Percentiles rank a stretch among this genome's conserved stretches.
Conservation (phyloP, 495 filamentous ascomycete genomes). For the Talaromyces thailandensis region DNA sequence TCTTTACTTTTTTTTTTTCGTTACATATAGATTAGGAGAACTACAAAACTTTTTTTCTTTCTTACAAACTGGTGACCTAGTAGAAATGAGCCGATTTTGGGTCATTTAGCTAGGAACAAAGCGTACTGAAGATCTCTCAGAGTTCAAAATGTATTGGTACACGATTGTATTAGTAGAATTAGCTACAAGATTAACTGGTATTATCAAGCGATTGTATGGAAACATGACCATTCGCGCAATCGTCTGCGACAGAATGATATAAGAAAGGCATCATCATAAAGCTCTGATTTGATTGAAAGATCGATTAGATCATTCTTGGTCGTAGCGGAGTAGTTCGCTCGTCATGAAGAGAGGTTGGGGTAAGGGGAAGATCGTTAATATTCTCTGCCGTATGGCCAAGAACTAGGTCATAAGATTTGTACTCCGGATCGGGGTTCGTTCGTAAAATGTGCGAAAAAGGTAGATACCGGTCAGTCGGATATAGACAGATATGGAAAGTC, state of each 20-base stretch:
- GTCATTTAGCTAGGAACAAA: too few species aligned
- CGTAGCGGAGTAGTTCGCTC: not conserved
- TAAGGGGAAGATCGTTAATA: not conserved
- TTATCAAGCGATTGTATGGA: not conserved
- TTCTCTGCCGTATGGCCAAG: not conserved
- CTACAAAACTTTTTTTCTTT: not conserved
- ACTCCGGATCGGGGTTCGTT: not conserved
- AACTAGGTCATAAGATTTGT: not conserved
- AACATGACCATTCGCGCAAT: not conserved
- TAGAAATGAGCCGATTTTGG: too few species aligned
- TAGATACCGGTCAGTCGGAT: not conserved
- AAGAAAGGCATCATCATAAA: not conserved
- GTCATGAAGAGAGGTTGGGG: not conserved
- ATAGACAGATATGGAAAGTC: not conserved
- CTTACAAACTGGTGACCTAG: not conserved
- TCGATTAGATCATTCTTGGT: not conserved
- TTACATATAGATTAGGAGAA: not conserved
- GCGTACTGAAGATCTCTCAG: too few species aligned
- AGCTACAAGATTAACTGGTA: not conserved
- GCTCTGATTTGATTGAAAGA: not conserved
- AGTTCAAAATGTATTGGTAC: not conserved
- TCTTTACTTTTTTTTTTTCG: not conserved
- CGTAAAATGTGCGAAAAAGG: not conserved
- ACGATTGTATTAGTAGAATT: not conserved
- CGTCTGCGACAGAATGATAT: not conserved